A percentile compares a stretch with the other conserved stretches of the same genome.
Conservation (phyloP, 768 basidiomycete genomes). For the Leucosporidium yakuticum region DNA sequence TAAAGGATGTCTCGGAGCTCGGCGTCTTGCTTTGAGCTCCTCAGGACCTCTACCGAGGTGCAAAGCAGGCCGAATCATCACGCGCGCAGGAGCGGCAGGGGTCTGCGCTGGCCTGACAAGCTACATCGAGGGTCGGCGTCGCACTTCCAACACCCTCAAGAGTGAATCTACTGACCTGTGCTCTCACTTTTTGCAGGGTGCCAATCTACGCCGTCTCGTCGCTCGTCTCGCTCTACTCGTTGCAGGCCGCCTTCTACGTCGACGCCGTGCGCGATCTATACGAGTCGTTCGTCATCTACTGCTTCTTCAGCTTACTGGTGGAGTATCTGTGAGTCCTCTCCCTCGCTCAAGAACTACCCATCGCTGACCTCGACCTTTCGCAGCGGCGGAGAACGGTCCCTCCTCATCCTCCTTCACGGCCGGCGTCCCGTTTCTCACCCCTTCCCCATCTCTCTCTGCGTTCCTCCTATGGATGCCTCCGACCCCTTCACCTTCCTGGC, state of each 20-base stretch:
- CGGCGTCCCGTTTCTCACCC: constrained; percentile 79
- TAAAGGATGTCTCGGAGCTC: background rate
- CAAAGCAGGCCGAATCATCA: too few species aligned
- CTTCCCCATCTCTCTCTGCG: constrained; percentile 78
- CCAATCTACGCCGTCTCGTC: constrained; percentile 88
- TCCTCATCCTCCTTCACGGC: constrained; percentile 86
- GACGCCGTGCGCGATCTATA: constrained; percentile 92
- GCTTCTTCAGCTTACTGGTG: constrained; percentile 75
- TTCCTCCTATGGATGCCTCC: constrained; percentile 79
- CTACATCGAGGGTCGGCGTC: too few species aligned
- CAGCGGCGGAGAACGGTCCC: constrained; percentile 79
- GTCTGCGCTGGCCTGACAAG: too few species aligned
- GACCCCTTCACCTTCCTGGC: constrained; percentile 93
- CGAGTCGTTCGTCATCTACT: constrained; percentile 94
- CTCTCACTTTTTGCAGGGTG: constrained; percentile 40
- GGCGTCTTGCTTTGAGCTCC: background rate
- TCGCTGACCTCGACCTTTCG: constrained; percentile 40
- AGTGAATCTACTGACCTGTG: background rate
- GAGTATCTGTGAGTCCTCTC: constrained; percentile 53
- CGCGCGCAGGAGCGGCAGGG: too few species aligned
- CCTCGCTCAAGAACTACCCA: background rate
- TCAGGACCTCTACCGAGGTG: background rate
- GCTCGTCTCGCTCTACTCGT: constrained; percentile 83
- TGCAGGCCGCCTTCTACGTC: constrained; percentile 93
- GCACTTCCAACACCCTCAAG: background rate